These are phyloP conservation scores for Phialocephala sp. DNA, from an alignment of 2,329 filamentous ascomycete species.

Conservation along the genomic window DNA sequence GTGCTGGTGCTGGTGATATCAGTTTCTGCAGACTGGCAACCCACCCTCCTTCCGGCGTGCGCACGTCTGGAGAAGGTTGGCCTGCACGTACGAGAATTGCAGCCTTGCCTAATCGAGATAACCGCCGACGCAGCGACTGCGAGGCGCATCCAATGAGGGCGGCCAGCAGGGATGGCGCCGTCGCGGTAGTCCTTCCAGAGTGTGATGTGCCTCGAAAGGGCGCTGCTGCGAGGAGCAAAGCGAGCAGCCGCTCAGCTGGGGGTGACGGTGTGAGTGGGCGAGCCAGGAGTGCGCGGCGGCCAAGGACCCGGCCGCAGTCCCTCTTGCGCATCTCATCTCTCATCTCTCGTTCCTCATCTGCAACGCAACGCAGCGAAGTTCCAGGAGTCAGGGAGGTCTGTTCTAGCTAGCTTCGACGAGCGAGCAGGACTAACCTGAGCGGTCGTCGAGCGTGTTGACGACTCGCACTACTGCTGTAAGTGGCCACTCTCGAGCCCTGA, in stretches of 20 bases:
- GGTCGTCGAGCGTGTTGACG: neutral
- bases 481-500: slow-evolving; percentile 23
- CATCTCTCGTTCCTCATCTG: neutral
- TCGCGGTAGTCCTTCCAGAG: slow-evolving; percentile 37
- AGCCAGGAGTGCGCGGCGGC: slow-evolving; percentile 13
- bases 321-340: slow-evolving; percentile 21
- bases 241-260: slow-evolving; percentile 38
- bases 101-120: slow-evolving; percentile 43
- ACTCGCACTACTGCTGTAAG: slow-evolving; percentile 11
- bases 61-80: slow-evolving; percentile 26
- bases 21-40: slow-evolving; percentile 12
- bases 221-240: slow-evolving; percentile 36
- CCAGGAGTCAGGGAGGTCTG: slow-evolving; percentile 2
- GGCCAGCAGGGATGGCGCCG: slow-evolving; percentile 34
- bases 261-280: slow-evolving; percentile 10
- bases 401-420: neutral
- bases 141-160: slow-evolving; percentile 37
- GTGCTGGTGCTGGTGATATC: slow-evolving; percentile 8
- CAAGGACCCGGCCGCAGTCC: slow-evolving; percentile 24
- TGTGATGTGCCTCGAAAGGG: slow-evolving; percentile 39
- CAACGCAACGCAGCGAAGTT: neutral
- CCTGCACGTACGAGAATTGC: slow-evolving; percentile 23
- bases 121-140: slow-evolving; percentile 38
- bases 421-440: neutral
- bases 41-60: slow-evolving; percentile 13